These are phyloP conservation scores for Diophrys appendiculata DNA, from an alignment of 73 alveolate genomes.

Conservation along the genomic window DNA sequence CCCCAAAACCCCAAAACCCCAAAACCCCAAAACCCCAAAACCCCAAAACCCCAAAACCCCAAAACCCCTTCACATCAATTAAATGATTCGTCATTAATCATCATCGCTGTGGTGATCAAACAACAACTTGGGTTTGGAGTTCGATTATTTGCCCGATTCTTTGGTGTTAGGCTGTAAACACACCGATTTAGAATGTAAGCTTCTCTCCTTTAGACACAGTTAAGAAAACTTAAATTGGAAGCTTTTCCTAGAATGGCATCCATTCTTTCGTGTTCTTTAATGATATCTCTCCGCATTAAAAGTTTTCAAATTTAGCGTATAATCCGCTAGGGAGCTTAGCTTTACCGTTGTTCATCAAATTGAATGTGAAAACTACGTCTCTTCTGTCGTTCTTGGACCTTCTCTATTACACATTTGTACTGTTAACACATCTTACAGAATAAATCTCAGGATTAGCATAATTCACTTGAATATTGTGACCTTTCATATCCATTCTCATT, in stretches of 20 bases:
- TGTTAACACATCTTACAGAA: background rate
- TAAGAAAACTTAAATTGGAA: background rate
- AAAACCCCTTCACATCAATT: too few relatives aligned
- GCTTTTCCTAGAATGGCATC: background rate
- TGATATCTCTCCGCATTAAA: background rate
- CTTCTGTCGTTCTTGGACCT: background rate
- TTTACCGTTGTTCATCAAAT: background rate
- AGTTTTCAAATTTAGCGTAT: background rate
- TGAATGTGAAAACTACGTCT: background rate
- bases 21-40: too few relatives aligned
- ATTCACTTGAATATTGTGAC: background rate
- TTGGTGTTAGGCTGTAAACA: background rate
- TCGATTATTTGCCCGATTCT: background rate
- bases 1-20: too few relatives aligned
- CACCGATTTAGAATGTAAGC: background rate
- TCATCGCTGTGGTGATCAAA: too few relatives aligned
- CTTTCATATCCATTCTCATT: background rate
- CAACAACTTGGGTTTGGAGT: background rate
- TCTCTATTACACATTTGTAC: background rate
- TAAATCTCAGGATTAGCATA: background rate
- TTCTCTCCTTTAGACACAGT: background rate
- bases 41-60: too few relatives aligned
- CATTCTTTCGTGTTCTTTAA: background rate
- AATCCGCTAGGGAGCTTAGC: background rate
- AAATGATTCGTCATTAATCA: too few relatives aligned